Evolutionary conservation across 805 yeast genomes (phyloP).

Genomic region (Pichia californica): DNA sequence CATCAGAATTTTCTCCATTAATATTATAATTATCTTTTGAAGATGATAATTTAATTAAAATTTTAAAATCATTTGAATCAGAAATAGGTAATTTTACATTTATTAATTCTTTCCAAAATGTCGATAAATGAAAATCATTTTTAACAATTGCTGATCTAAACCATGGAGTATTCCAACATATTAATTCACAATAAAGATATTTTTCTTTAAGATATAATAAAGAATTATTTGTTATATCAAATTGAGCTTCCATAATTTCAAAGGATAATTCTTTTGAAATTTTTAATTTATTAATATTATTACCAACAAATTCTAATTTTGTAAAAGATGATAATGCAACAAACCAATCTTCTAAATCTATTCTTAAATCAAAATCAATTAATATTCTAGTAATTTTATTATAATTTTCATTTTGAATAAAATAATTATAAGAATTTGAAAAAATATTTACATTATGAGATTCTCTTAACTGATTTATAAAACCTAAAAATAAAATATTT

Average conservation of each 20-base stretch:
- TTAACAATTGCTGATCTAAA: conserved; percentile 66
- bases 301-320: conserved; percentile 42
- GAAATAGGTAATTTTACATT: conserved; percentile 49
- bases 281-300: conserved; percentile 35
- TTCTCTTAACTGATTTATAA: conserved; percentile 46
- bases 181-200: conserved; percentile 59
- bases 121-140: conserved; percentile 34
- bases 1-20: conserved; percentile 27
- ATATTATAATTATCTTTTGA: conserved; percentile 13
- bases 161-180: conserved; percentile 70
- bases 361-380: conserved; percentile 57
- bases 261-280: conserved; percentile 44
- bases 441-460: conserved; percentile 26
- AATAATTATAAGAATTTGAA: background rate
- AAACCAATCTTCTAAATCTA: conserved; percentile 73
- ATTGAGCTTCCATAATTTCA: conserved; percentile 61
- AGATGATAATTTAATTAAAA: conserved; percentile 33
- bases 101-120: conserved; percentile 83
- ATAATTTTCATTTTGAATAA: background rate
- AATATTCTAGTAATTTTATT: conserved; percentile 32
- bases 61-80: conserved; percentile 45
- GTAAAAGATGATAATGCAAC: conserved; percentile 62
- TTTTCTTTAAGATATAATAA: background rate
- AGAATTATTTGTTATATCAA: conserved; percentile 21
- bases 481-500: conserved; percentile 53